phyloP scores from a whole-genome alignment of 2,329 filamentous ascomycete species.

The Nakataea oryzae region DNA sequence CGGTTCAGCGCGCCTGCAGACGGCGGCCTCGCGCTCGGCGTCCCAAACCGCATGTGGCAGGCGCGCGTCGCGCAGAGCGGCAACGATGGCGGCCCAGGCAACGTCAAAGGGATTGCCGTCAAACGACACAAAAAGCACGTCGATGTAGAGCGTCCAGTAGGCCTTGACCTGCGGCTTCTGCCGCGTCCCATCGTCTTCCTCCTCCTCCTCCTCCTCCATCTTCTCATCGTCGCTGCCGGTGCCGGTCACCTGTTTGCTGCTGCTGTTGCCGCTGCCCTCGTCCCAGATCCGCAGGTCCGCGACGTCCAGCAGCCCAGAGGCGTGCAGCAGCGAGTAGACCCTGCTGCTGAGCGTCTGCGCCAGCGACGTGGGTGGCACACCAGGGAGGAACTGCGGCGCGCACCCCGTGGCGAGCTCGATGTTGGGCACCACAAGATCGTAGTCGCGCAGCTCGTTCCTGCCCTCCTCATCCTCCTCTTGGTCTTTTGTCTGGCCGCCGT shows the following conservation, averaged over 20 bases:
- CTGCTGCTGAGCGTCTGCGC: conserved; percentile 81
- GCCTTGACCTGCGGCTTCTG: conserved; percentile 49
- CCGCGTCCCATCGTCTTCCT: conserved; percentile 12
- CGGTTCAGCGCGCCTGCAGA: conserved; percentile 41
- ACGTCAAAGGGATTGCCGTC: conserved; percentile 90
- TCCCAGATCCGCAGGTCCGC: conserved; percentile 63
- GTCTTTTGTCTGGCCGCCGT: background rate
- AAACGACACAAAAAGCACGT: conserved; percentile 87
- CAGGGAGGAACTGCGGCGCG: conserved; percentile 75
- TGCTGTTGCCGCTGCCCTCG: conserved; percentile 13
- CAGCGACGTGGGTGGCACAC: conserved; percentile 65
- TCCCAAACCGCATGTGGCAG: conserved; percentile 79
- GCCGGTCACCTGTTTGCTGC: conserved; percentile 19
- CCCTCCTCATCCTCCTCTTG: conserved; percentile 14
- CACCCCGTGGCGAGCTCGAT: conserved; percentile 87
- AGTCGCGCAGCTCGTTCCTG: conserved; percentile 41
- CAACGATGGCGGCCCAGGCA: conserved; percentile 74
- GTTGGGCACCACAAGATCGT: conserved; percentile 81
- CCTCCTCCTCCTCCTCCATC: conserved; percentile 11
- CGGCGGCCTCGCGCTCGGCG: conserved; percentile 62
- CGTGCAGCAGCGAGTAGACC: conserved; percentile 66
- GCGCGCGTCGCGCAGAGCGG: conserved; percentile 67
- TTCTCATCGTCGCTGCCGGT: conserved; percentile 21
- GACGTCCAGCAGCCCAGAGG: conserved; percentile 53
- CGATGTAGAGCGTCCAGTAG: conserved; percentile 93